Percentiles rank a stretch among this genome's conserved stretches.
phyloP scores from a whole-genome alignment of 1,284 basidiomycete species.

The Trichosporon ovoides region DNA sequence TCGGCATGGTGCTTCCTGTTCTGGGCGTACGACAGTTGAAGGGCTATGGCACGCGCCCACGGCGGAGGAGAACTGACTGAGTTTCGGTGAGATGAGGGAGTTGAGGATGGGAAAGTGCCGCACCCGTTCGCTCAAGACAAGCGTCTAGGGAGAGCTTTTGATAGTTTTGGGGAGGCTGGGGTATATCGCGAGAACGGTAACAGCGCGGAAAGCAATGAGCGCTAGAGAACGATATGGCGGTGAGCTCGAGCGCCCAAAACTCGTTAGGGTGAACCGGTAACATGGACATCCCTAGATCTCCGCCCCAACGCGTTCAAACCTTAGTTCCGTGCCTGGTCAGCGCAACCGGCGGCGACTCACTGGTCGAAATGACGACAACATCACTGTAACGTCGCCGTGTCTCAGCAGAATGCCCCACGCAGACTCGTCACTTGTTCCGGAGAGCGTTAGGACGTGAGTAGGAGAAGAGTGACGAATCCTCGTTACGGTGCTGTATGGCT shows the following conservation, averaged over 20 bases:
- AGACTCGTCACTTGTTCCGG: slow-evolving; percentile 67
- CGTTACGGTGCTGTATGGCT: not conserved
- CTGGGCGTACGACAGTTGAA: too few relatives aligned
- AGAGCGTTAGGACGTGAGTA: slow-evolving; percentile 55
- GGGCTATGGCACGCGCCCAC: too few relatives aligned
- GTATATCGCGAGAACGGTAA: not conserved
- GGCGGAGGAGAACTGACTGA: not conserved
- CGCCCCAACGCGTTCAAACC: not conserved
- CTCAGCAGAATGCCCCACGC: slow-evolving; percentile 69
- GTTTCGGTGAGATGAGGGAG: too few relatives aligned
- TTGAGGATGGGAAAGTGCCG: too few relatives aligned
- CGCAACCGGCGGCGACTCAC: not conserved
- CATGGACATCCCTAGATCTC: not conserved
- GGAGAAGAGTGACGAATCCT: not conserved
- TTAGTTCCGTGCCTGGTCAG: not conserved
- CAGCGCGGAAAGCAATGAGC: not conserved
- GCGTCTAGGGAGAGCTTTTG: too few relatives aligned
- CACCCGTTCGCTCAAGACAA: too few relatives aligned
- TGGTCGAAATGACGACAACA: not conserved
- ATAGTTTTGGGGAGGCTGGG: not conserved
- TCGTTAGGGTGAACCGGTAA: not conserved
- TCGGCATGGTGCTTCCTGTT: too few relatives aligned
- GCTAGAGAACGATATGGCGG: not conserved
- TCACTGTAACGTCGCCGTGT: not conserved
- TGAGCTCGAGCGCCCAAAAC: not conserved